Conservation (phyloP, 2,329 filamentous ascomycete species). For the Fusarium subtropicale region DNA sequence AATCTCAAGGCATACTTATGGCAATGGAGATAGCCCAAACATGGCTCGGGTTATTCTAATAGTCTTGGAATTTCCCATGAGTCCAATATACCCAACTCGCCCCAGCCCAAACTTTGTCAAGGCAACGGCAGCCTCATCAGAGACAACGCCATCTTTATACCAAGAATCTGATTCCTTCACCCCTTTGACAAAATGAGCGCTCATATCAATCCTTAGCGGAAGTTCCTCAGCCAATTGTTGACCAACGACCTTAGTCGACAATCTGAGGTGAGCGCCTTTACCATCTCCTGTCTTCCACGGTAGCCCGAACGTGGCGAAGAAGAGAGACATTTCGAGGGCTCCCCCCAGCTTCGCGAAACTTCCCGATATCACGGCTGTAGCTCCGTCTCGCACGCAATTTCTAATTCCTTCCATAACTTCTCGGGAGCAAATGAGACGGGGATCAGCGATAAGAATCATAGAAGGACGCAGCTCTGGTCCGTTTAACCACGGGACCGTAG, state of each 20-base stretch:
- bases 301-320: not conserved
- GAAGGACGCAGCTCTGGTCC: not conserved
- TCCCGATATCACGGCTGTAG: not conserved
- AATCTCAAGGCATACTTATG: too few relatives aligned
- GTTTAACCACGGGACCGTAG: not conserved
- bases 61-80: accelerated
- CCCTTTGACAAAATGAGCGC: not conserved
- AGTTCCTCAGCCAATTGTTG: accelerated
- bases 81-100: not conserved
- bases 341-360: not conserved
- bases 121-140: not conserved
- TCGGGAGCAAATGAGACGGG: not conserved
- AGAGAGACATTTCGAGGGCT: not conserved
- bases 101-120: not conserved
- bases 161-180: not conserved
- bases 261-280: accelerated
- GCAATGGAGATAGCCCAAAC: not conserved
- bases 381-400: not conserved
- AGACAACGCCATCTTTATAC: not conserved
- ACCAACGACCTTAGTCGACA: too few relatives aligned
- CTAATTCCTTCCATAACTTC: not conserved
- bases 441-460: not conserved
- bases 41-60: accelerated
- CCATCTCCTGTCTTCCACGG: not conserved
- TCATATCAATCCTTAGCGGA: accelerated